Base-by-base conservation (phyloP, 2,329 filamentous ascomycete genomes). In the Apiospora saccharicola region DNA sequence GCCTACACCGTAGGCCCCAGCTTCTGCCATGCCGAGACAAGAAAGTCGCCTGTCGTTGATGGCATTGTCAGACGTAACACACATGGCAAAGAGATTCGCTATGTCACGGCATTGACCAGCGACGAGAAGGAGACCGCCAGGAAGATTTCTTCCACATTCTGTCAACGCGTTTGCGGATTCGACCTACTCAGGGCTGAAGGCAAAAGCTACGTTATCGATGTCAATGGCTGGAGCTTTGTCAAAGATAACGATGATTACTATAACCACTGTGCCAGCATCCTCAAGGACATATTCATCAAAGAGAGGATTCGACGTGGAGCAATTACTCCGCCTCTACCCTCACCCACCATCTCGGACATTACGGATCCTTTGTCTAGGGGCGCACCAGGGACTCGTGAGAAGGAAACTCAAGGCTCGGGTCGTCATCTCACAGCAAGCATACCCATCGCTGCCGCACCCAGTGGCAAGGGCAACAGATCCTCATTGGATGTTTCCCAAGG, bases 241-340 rank as follows among this genome's bases (percentile, higher is more conserved):
- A 99, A 99, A 82, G 97, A 99, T 81, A 99, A 99, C 78, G 96
- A 98, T 74, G 95, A 97, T 73, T 99, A 99, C 82, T 99, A 99
- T 81, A 94, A 98, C 79, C 94, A 94, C 79, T 96, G 93, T 77
- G 91, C 96, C 30, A 91, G 87, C 73, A 98, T 98, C 68, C 85
- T 99, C 70, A 94, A 92, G 79, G 92, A 96, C 8, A 94, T 97
- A 80, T 98, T 99, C 76, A 86, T 97, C 75, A 90, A 90, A 75
- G 96, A 98, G 81, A 94, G 91, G 78, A 83, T 90, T 70, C 89
- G 90, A 49, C 89, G 87, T 76, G 86, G 88, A 43, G 81, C 93
- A 88, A 82, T 93, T 86, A 85, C 85, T 79, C 82, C 89, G 76
- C 83, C 90, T 77, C 82, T 84, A 57, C 86, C 86, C 10, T 88